Conservation (phyloP, 2,329 filamentous ascomycete species). For the Fusarium torulosum region DNA sequence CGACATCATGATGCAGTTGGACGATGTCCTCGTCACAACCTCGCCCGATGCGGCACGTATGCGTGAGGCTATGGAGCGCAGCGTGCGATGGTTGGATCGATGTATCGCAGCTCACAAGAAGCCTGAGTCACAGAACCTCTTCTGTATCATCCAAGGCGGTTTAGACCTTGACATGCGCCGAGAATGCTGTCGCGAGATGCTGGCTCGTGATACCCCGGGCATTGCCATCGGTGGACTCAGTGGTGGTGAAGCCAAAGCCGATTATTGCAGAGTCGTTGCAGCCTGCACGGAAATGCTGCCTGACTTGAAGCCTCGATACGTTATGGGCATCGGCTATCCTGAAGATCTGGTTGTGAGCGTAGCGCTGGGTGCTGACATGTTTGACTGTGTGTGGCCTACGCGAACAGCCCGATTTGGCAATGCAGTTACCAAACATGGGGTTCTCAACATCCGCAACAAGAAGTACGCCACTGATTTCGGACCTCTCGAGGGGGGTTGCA, state of each 20-base stretch:
- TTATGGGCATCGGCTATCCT: slow-evolving; percentile 98
- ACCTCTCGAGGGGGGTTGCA: slow-evolving; percentile 85
- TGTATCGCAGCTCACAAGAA: slow-evolving; percentile 92
- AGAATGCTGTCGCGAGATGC: slow-evolving; percentile 88
- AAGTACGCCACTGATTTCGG: slow-evolving; percentile 83
- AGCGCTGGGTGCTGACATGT: slow-evolving; percentile 97
- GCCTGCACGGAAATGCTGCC: slow-evolving; percentile 89
- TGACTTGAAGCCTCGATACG: slow-evolving; percentile 94
- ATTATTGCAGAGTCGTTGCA: slow-evolving; percentile 91
- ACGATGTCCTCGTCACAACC: slow-evolving; percentile 97
- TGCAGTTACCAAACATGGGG: slow-evolving; percentile 83
- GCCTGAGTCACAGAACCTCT: slow-evolving; percentile 87
- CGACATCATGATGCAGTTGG: slow-evolving; percentile 99
- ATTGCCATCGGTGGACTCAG: slow-evolving; percentile 96
- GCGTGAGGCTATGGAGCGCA: slow-evolving; percentile 94
- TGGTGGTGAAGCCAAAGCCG: slow-evolving; percentile 92
- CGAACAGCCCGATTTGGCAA: slow-evolving; percentile 96
- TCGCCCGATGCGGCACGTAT: slow-evolving; percentile 90
- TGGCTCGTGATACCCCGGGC: slow-evolving; percentile 89
- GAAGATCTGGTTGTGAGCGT: slow-evolving; percentile 95
- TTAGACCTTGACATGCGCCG: slow-evolving; percentile 87
- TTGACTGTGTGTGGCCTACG: slow-evolving; percentile 99
- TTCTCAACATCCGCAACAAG: slow-evolving; percentile 86
- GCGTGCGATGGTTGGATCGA: slow-evolving; percentile 93
- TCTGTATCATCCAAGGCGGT: slow-evolving; percentile 98